Conservation (phyloP, 1,139 yeast genomes). For the Geotrichum histeridarum region DNA sequence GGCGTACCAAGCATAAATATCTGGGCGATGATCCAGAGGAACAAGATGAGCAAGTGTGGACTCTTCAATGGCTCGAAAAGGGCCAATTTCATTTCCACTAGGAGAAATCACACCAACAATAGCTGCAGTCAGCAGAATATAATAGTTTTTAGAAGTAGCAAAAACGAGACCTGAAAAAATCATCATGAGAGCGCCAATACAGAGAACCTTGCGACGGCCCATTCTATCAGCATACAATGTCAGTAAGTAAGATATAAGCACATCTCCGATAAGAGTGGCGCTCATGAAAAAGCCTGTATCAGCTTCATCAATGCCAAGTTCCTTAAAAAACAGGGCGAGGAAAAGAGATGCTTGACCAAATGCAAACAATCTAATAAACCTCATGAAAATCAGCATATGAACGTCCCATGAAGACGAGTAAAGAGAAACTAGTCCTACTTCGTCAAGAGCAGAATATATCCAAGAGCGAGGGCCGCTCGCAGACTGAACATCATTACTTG, state of each 20-base stretch:
- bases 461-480: slow-evolving; percentile 1
- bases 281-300: slow-evolving; percentile 80
- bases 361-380: slow-evolving; percentile 66
- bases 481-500: background rate
- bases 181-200: slow-evolving; percentile 68
- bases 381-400: slow-evolving; percentile 62
- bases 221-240: slow-evolving; percentile 77
- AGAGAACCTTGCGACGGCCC: slow-evolving; percentile 66
- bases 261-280: slow-evolving; percentile 36
- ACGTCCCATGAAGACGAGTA: slow-evolving; percentile 43
- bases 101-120: slow-evolving; percentile 73
- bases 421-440: slow-evolving; percentile 19
- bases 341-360: slow-evolving; percentile 74
- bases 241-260: slow-evolving; percentile 14
- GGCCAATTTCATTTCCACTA: slow-evolving; percentile 89
- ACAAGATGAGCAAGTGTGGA: slow-evolving; percentile 80
- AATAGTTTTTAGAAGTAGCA: slow-evolving; percentile 48
- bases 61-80: slow-evolving; percentile 85
- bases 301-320: slow-evolving; percentile 51
- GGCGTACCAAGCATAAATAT: slow-evolving; percentile 67
- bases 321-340: slow-evolving; percentile 60
- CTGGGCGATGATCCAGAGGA: slow-evolving; percentile 60
- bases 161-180: slow-evolving; percentile 61
- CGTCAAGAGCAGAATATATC: slow-evolving; percentile 9
- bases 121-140: slow-evolving; percentile 58